These are phyloP conservation scores for Stephania japonica DNA, from an alignment of 164 flowering plant species.

Conservation along the genomic window DNA sequence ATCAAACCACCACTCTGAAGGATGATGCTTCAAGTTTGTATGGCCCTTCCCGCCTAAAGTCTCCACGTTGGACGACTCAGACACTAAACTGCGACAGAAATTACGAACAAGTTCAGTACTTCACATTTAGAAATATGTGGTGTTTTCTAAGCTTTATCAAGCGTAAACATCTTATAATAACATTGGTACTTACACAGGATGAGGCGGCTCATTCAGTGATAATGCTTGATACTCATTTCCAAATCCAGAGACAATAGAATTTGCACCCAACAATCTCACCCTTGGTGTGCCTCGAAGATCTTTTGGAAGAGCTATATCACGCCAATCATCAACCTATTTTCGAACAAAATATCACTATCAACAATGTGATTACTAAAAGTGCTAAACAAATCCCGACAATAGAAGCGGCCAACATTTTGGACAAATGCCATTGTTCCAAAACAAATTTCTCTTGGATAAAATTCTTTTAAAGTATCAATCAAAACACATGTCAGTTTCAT, in stretches of 20 bases:
- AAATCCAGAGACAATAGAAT: slow-evolving; percentile 73
- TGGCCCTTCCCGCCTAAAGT: slow-evolving; percentile 27
- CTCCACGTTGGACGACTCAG: slow-evolving; percentile 41
- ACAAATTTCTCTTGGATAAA: neutral
- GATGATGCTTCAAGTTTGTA: slow-evolving; percentile 24
- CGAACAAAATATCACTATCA: neutral
- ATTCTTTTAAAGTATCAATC: neutral
- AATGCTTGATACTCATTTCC: slow-evolving; percentile 69
- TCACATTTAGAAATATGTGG: neutral
- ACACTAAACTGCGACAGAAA: slow-evolving; percentile 31
- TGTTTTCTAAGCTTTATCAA: neutral
- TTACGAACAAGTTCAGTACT: neutral
- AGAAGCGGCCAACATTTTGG: neutral
- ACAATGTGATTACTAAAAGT: neutral
- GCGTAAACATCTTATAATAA: neutral
- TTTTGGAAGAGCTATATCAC: slow-evolving; percentile 85
- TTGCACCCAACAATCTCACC: slow-evolving; percentile 59
- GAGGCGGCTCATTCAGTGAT: slow-evolving; percentile 32
- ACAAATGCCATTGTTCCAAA: neutral
- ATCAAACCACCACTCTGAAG: slow-evolving; percentile 74
- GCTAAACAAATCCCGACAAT: neutral
- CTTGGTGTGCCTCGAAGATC: slow-evolving; percentile 50
- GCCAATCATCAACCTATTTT: slow-evolving; percentile 93
- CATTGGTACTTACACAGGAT: slow-evolving; percentile 32
- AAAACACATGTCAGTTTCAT: neutral